A percentile compares a stretch with the other conserved stretches of the same genome.
Conservation (phyloP, 2,329 filamentous ascomycete species). For the Cercospora nicotianae region DNA sequence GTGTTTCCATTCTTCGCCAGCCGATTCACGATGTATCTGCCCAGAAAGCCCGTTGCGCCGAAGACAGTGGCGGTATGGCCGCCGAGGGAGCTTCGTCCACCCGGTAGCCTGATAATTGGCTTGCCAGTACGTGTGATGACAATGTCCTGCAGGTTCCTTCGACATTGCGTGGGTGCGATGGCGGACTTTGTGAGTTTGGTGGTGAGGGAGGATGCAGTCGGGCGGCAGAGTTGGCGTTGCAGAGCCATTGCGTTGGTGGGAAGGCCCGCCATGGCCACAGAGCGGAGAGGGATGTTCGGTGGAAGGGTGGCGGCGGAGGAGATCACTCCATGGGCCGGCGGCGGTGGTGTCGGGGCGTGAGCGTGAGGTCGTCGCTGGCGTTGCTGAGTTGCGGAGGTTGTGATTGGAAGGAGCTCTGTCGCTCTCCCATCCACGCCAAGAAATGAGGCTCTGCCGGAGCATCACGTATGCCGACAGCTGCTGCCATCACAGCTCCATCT, state of each 20-base stretch:
- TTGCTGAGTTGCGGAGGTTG: conserved; percentile 2
- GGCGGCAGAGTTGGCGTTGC: conserved; percentile 38
- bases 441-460: conserved; percentile 17
- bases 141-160: conserved; percentile 68
- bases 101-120: conserved; percentile 83
- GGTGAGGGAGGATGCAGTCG: conserved; percentile 32
- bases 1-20: conserved; percentile 91
- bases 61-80: conserved; percentile 97
- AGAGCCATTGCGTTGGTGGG: conserved; percentile 36
- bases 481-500: conserved; percentile 2
- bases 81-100: conserved; percentile 66
- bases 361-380: neutral
- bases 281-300: conserved; percentile 23
- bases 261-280: conserved; percentile 36
- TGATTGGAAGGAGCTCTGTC: conserved; percentile 17
- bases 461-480: conserved; percentile 4
- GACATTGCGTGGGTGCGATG: conserved; percentile 34
- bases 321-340: conserved; percentile 20
- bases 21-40: conserved; percentile 95
- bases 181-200: conserved; percentile 29
- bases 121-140: conserved; percentile 94
- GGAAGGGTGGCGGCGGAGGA: conserved; percentile 5
- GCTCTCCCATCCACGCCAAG: neutral
- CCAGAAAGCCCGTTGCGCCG: conserved; percentile 92
- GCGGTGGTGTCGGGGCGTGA: neutral